phyloP scores from a whole-genome alignment of 2,329 filamentous ascomycete genomes.

The Sporothrix phasma region DNA sequence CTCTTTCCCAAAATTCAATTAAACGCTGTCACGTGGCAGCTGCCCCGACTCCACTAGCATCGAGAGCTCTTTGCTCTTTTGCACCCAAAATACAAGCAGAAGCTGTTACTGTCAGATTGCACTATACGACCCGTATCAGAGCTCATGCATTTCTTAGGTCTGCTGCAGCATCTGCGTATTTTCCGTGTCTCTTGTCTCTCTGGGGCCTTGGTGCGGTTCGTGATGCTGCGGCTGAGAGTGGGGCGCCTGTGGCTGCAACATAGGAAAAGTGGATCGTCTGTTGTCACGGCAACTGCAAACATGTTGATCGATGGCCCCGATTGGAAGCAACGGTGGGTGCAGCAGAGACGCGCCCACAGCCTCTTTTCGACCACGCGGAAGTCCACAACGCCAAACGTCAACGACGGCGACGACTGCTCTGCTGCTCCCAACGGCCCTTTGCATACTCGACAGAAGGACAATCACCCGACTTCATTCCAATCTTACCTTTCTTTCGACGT shows the following conservation, averaged over 20 bases:
- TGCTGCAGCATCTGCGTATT: neutral
- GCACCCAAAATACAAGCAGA: neutral
- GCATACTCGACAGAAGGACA: neutral
- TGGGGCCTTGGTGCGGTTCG: neutral
- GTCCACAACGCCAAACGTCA: neutral
- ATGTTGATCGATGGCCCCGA: slow-evolving; percentile 16
- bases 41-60: too few relatives aligned
- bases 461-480: neutral
- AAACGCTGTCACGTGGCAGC: slow-evolving; percentile 18
- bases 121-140: neutral
- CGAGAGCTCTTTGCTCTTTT: too few relatives aligned
- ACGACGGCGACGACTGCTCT: neutral
- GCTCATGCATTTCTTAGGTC: neutral
- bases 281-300: slow-evolving; percentile 18
- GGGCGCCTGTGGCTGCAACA: neutral
- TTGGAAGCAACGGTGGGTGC: slow-evolving; percentile 15
- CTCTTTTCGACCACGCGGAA: neutral
- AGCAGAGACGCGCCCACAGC: slow-evolving; percentile 13
- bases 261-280: neutral
- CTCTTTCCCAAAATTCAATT: slow-evolving; percentile 16
- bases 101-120: too few relatives aligned
- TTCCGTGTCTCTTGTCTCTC: neutral
- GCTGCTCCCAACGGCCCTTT: neutral
- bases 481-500: neutral
- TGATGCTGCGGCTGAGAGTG: neutral